Conservation (phyloP, 2,329 filamentous ascomycete genomes). For the Sclerotiophoma versabilis region DNA sequence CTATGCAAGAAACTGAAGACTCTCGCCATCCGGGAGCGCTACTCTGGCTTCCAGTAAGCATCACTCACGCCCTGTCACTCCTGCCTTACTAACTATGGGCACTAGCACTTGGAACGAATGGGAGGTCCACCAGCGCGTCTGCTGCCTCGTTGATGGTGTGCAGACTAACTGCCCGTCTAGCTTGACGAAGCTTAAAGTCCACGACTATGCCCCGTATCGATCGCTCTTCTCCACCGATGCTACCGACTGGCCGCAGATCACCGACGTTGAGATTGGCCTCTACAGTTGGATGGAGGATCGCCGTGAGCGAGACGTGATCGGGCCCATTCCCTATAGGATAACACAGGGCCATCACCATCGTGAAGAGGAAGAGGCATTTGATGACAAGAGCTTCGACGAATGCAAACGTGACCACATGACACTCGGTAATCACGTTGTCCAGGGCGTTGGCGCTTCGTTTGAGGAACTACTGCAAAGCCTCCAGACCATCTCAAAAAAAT, state of each 20-base stretch:
- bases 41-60: constrained; percentile 43
- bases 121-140: constrained; percentile 48
- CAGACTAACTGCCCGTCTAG: constrained; percentile 39
- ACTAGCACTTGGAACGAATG: constrained; percentile 46
- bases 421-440: constrained; percentile 44
- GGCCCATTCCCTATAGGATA: constrained; percentile 43
- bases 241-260: constrained; percentile 40
- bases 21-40: constrained; percentile 43
- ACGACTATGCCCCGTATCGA: constrained; percentile 46
- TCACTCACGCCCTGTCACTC: background rate
- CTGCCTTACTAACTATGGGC: constrained; percentile 12
- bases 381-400: constrained; percentile 43
- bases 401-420: constrained; percentile 46
- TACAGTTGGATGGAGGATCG: constrained; percentile 48
- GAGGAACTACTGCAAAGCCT: constrained; percentile 43
- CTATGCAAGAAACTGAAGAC: constrained; percentile 41
- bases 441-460: constrained; percentile 43
- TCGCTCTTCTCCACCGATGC: constrained; percentile 45
- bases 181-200: constrained; percentile 42
- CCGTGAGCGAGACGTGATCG: constrained; percentile 43
- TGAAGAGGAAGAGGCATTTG: constrained; percentile 46
- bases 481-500: constrained; percentile 38
- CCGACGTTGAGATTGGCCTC: constrained; percentile 42
- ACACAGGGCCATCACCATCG: constrained; percentile 44
- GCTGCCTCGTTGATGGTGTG: constrained; percentile 45